These are phyloP conservation scores for Gossypium mustelinum DNA, from an alignment of 345 rosid species.

Conservation along the genomic window DNA sequence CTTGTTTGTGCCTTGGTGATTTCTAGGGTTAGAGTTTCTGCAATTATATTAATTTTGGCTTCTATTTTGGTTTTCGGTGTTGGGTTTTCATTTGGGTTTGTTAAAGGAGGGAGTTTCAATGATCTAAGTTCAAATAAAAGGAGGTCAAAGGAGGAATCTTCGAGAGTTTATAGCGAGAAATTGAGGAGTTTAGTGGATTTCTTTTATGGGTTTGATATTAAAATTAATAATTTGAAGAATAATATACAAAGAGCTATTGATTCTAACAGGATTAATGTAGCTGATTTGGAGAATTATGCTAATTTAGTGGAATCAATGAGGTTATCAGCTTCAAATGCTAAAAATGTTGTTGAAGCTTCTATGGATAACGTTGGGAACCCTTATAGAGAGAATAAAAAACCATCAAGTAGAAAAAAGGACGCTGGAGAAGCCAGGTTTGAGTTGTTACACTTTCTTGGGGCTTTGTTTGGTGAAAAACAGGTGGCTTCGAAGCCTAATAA, in stretches of 20 bases:
- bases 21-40: constrained; percentile 50
- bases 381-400: constrained; percentile 32
- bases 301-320: constrained; percentile 40
- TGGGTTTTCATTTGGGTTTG: constrained; percentile 56
- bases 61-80: constrained; percentile 46
- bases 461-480: constrained; percentile 35
- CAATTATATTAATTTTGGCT: constrained; percentile 50
- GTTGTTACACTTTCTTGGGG: constrained; percentile 31
- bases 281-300: constrained; percentile 44
- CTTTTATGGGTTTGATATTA: constrained; percentile 44
- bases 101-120: constrained; percentile 38
- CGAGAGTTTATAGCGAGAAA: constrained; percentile 34
- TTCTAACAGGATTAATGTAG: constrained; percentile 30
- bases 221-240: constrained; percentile 34
- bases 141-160: constrained; percentile 35
- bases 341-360: constrained; percentile 28
- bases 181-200: constrained; percentile 33
- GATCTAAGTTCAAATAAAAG: constrained; percentile 31
- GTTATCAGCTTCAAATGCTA: constrained; percentile 33
- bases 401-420: constrained; percentile 34
- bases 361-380: constrained; percentile 26
- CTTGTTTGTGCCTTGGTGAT: constrained; percentile 49
- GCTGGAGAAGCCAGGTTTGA: constrained; percentile 32
- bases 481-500: constrained; percentile 32
- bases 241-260: constrained; percentile 45